Conservation (phyloP, 345 rosid species). For the Lepidium didymum region DNA sequence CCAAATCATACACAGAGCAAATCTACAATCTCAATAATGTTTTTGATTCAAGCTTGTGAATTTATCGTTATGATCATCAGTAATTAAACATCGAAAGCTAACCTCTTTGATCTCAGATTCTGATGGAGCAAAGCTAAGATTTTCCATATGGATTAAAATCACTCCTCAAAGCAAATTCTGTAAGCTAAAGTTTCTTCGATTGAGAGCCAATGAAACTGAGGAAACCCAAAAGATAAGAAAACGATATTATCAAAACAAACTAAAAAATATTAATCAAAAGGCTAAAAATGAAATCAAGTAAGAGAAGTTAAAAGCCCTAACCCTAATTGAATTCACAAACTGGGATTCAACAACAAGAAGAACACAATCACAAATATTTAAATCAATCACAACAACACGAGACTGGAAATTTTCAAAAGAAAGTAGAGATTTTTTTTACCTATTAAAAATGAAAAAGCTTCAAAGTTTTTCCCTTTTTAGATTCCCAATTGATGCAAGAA, state of each 20-base stretch:
- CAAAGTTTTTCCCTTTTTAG: neutral
- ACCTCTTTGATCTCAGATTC: conserved; percentile 60
- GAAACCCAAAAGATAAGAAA: conserved; percentile 11
- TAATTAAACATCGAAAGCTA: conserved; percentile 16
- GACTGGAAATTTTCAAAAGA: neutral
- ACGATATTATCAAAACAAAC: neutral
- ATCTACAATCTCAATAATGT: conserved; percentile 2
- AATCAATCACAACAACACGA: neutral
- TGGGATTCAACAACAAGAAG: neutral
- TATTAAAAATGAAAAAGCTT: neutral
- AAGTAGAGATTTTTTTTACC: neutral
- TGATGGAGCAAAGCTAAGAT: neutral
- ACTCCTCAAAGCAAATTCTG: conserved; percentile 6
- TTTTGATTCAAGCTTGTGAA: neutral
- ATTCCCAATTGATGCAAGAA: neutral
- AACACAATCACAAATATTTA: neutral
- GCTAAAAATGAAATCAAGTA: neutral
- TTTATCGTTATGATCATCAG: neutral
- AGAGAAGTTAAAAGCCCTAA: neutral
- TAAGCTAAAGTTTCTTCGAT: conserved; percentile 5
- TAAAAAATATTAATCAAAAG: neutral
- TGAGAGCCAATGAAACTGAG: conserved; percentile 13
- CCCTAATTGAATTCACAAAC: conserved; percentile 4
- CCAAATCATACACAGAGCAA: neutral
- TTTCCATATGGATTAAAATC: conserved; percentile 12